Conservation (phyloP, 1,139 yeast genomes). For the Magnusiomyces tetraspermus region DNA sequence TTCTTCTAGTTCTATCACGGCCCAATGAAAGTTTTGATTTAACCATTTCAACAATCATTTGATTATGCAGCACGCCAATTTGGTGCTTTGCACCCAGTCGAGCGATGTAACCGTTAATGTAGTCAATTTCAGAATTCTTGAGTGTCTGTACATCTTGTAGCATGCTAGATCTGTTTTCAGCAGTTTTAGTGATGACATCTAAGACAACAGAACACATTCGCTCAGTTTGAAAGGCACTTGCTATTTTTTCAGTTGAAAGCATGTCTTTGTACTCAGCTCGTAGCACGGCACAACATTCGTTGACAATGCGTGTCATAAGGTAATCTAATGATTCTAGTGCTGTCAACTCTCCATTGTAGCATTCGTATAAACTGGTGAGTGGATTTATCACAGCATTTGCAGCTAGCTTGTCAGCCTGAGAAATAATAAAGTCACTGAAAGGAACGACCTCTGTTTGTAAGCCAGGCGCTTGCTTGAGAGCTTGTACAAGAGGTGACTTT, state of each 20-base stretch:
- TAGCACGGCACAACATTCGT: slow-evolving; percentile 26
- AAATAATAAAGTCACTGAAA: slow-evolving; percentile 47
- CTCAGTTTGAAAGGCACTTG: slow-evolving; percentile 11
- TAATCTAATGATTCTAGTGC: slow-evolving; percentile 10
- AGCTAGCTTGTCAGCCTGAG: slow-evolving; percentile 67
- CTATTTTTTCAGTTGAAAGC: slow-evolving; percentile 7
- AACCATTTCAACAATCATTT: slow-evolving; percentile 41
- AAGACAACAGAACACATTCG: slow-evolving; percentile 41
- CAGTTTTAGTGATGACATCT: slow-evolving; percentile 40
- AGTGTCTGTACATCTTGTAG: slow-evolving; percentile 62
- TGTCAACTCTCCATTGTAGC: slow-evolving; percentile 61
- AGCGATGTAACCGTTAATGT: slow-evolving; percentile 66
- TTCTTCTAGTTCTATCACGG: slow-evolving; percentile 11
- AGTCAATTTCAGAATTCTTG: slow-evolving; percentile 64
- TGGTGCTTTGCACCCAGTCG: slow-evolving; percentile 40
- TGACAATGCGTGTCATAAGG: slow-evolving; percentile 21
- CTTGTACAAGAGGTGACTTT: slow-evolving; percentile 6
- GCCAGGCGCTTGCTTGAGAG: slow-evolving; percentile 8
- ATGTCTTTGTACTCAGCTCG: slow-evolving; percentile 14
- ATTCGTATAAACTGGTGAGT: slow-evolving; percentile 55
- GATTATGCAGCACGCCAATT: slow-evolving; percentile 41
- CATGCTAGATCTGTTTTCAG: slow-evolving; percentile 75
- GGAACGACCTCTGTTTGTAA: slow-evolving; percentile 41
- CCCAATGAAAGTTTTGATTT: slow-evolving; percentile 16
- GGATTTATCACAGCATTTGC: slow-evolving; percentile 73